Evolutionary conservation across 306 rosid species (phyloP), one percentile per base, ranked within the genome.

Genomic region (Inga laurina): DNA sequence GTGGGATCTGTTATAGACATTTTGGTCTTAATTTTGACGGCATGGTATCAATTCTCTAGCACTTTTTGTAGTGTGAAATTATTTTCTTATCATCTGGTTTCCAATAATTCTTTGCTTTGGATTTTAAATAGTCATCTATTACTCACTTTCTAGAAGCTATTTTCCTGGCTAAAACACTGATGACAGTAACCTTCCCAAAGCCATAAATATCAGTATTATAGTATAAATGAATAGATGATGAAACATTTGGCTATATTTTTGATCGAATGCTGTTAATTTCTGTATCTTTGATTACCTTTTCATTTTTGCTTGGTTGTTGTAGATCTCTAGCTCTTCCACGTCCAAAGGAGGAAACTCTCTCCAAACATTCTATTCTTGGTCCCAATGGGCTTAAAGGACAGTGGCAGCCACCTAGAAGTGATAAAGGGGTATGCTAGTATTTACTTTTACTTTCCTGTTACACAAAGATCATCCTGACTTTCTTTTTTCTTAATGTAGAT

Each of bases 341-440:
- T 43, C 97, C 99, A 44, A 96, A 81, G 74, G 91, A 86, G 78
- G 99, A 96, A 86, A 93, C 99, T 24, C 92, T 93, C 61, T 90
- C 98, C 34, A 92, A 86, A 30, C 99, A 96, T 90, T 96, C 99
- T 45, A 90, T 96, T 84, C 82, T 96, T 85, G 99, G 99, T 73
- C 97, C 97, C 27, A 86, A 82, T 74, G 97, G 99, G 78, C 96
- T 96, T 82, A 81, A 76, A 10, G 97, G 97, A 85, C 91, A 90
- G 82, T 96, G 96, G 97, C 90, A 78, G 77, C 89, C 92, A 72
- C 97, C 98, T 85, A 87, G 74, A 54, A 85, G 75, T 86, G 91
- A 88, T 79, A 91, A 83, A 86, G 89, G 91, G 98, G 99, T 96
- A 92, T 82, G 90, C 64, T 85, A 49, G 61, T 79, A 57, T 81